Percentiles rank a stretch among this genome's conserved stretches.
Evolutionary conservation across 106 monocot species (phyloP).

Genomic region (Xerophyta viscosa): DNA sequence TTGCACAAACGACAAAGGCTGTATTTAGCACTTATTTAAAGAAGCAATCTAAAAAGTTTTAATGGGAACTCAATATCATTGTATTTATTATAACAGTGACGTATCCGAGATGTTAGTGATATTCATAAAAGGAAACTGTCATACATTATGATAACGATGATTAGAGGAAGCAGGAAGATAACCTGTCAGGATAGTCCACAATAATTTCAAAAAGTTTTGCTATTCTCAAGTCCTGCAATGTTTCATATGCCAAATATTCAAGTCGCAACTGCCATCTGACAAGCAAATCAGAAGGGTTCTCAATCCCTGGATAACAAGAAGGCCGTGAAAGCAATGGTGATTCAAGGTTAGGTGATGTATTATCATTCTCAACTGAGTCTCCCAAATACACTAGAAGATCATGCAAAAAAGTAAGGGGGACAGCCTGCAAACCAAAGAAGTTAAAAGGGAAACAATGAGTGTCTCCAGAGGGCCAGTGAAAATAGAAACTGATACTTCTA

Average conservation of each 20-base stretch:
- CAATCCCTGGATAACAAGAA: slow-evolving; percentile 48
- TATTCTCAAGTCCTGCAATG: slow-evolving; percentile 91
- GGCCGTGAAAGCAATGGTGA: slow-evolving; percentile 77
- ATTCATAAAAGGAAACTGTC: too few species aligned
- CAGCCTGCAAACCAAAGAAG: slow-evolving; percentile 44
- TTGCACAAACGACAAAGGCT: too few species aligned
- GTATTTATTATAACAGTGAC: too few species aligned
- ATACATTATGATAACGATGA: too few species aligned
- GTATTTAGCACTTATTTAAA: too few species aligned
- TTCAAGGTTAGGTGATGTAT: slow-evolving; percentile 33
- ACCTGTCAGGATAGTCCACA: slow-evolving; percentile 99
- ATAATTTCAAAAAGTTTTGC: slow-evolving; percentile 99
- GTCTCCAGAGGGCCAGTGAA: too few species aligned
- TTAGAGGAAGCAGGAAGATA: background rate
- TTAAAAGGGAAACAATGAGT: too few species aligned
- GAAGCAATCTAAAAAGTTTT: too few species aligned
- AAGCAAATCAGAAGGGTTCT: slow-evolving; percentile 74
- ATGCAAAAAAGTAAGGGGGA: slow-evolving; percentile 82
- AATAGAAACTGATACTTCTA: too few species aligned
- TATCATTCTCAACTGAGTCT: slow-evolving; percentile 40
- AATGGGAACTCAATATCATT: too few species aligned
- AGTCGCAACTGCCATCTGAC: slow-evolving; percentile 95
- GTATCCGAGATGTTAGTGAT: too few species aligned
- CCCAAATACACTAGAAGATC: slow-evolving; percentile 75
- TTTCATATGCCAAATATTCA: slow-evolving; percentile 99